Base-by-base conservation (phyloP, 2,329 filamentous ascomycete species). In the Alternaria gaisen region DNA sequence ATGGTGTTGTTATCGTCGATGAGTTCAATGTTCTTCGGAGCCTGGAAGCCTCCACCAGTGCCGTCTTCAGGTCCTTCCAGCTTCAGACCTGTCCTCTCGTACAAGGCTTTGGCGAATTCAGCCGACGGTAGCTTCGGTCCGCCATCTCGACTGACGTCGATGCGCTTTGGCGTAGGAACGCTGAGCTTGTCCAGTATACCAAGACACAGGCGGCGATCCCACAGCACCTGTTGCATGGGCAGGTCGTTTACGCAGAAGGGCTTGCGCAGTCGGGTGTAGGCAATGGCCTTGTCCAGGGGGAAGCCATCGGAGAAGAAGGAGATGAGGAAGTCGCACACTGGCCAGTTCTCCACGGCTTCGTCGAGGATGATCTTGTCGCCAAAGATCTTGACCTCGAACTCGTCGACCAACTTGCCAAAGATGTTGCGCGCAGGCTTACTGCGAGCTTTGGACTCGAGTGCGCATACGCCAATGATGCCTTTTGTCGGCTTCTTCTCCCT, bases 281-380 rank as follows among this genome's bases (percentile, higher is more conserved):
- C 92, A 71, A 99, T 97, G 5, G 96, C 95, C 77, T 99, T 99
- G 68, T 98, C 94, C 47, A 99, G 82, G 0, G 95, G 95, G 69
- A 99, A 99, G 0, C 95, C 95, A 77, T 97, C 94, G 0, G 94
- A 98, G 80, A 98, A 99, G 81, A 99, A 99, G 3, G 94, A 97
- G 73, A 99, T 97, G 57, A 99, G 82, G 73, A 97, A 99, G 80
- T 99, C 95, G 79, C 93, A 96, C 56, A 97, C 88, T 18, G 94
- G 94, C 94, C 94, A 97, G 76, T 97, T 97, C 80, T 97, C 93
- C 57, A 97, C 91, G 64, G 91, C 92, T 86, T 99, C 95, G 74
- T 99, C 95, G 36, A 99, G 84, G 69, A 99, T 99, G 43, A 97
- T 94, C 81, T 99, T 99, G 82, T 99, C 95, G 48, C 95, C 96